Percentiles rank a stretch among this genome's conserved stretches.
Evolutionary conservation across 106 monocot species (phyloP).

Genomic region (Apostasia ramifera): DNA sequence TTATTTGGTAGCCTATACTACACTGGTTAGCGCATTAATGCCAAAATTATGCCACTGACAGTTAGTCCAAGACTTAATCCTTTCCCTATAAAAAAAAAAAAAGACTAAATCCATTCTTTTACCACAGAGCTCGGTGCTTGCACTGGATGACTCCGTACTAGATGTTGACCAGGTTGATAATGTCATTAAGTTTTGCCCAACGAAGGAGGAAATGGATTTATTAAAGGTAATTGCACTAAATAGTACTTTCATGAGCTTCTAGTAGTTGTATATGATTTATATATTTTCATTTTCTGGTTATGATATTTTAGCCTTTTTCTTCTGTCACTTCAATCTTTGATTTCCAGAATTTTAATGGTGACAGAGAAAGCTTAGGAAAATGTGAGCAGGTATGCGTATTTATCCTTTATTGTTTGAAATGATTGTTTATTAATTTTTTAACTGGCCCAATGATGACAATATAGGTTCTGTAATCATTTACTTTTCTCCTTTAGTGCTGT

Average conservation of each 20-base stretch:
- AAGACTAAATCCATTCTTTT: neutral
- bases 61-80: too few relatives aligned
- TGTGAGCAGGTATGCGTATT: slow-evolving; percentile 77
- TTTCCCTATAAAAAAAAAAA: too few relatives aligned
- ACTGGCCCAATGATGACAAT: neutral
- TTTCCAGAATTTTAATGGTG: slow-evolving; percentile 63
- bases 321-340: neutral
- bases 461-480: too few relatives aligned
- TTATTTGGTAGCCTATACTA: too few relatives aligned
- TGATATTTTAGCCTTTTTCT: neutral
- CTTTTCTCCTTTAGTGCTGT: too few relatives aligned
- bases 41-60: too few relatives aligned
- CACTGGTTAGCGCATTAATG: too few relatives aligned
- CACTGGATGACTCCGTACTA: slow-evolving; percentile 83
- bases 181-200: slow-evolving; percentile 92
- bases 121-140: slow-evolving; percentile 68
- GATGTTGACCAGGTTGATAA: slow-evolving; percentile 92
- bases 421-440: neutral
- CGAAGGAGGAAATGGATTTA: slow-evolving; percentile 90
- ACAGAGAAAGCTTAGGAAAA: slow-evolving; percentile 82
- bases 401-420: slow-evolving; percentile 2
- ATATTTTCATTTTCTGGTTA: neutral
- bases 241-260: neutral
- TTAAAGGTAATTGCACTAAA: slow-evolving; percentile 53
- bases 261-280: neutral